Conservation (phyloP, 2,329 filamentous ascomycete species). For the Fusarium torulosum region DNA sequence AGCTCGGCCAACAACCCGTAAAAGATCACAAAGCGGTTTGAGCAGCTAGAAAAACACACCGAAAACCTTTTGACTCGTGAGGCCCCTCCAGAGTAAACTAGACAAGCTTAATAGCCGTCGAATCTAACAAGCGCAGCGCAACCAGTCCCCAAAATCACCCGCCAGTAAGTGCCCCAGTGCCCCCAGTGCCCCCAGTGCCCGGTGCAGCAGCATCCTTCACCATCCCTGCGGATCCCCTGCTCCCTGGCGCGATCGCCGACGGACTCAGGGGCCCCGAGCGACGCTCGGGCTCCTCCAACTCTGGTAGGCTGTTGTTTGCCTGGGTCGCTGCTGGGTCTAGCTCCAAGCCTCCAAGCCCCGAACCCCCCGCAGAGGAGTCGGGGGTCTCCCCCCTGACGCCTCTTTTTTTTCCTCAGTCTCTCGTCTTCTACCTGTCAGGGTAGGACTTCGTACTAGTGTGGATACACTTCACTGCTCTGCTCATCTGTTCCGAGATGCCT, state of each 20-base stretch:
- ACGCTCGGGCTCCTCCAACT: conserved; percentile 47
- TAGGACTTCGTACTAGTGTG: conserved; percentile 31
- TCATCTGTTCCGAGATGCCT: conserved; percentile 41
- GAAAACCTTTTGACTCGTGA: conserved; percentile 28
- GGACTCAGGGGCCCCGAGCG: conserved; percentile 48
- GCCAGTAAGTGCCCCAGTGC: conserved; percentile 15
- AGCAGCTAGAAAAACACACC: conserved; percentile 8
- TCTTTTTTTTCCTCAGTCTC: conserved; percentile 41
- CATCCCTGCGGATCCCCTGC: conserved; percentile 34
- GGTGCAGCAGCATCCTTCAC: conserved; percentile 23
- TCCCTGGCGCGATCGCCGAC: conserved; percentile 47
- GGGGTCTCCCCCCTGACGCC: conserved; percentile 48
- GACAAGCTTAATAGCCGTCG: conserved; percentile 28
- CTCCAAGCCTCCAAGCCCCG: conserved; percentile 43
- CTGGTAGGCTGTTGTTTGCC: conserved; percentile 33
- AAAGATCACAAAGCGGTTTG: background rate
- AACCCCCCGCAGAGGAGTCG: conserved; percentile 47
- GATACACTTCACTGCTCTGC: conserved; percentile 36
- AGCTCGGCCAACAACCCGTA: conserved; percentile 13
- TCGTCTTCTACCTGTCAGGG: conserved; percentile 30
- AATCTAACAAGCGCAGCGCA: conserved; percentile 14
- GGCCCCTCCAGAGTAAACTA: conserved; percentile 9
- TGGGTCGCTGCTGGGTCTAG: conserved; percentile 47
- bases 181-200: background rate
- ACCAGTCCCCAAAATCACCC: conserved; percentile 13